Conservation (phyloP, 1,284 basidiomycete species). For the Ganoderma multipileum region DNA sequence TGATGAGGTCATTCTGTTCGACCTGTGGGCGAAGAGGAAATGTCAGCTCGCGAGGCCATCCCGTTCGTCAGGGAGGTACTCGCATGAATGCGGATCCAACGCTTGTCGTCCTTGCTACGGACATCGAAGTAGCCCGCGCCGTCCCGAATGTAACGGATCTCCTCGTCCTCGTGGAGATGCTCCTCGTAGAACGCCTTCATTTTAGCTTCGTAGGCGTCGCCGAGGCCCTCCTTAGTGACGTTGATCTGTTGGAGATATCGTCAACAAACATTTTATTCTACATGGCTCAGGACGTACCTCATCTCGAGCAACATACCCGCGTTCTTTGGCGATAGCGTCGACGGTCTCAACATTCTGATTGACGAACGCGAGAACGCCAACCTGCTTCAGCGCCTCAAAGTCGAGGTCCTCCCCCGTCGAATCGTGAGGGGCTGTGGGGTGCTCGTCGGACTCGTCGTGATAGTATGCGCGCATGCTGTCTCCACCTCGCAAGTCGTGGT, state of each 20-base stretch:
- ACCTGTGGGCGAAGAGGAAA: conserved; percentile 37
- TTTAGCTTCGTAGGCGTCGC: conserved; percentile 2
- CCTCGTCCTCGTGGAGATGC: conserved; percentile 92
- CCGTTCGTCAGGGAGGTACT: background rate
- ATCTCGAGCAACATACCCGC: conserved; percentile 1
- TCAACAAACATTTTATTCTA: background rate
- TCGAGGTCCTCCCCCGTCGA: conserved; percentile 4
- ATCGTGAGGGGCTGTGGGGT: conserved; percentile 2
- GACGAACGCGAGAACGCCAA: conserved; percentile 5
- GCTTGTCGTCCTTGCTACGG: conserved; percentile 57
- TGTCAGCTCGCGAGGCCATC: background rate
- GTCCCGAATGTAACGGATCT: conserved; percentile 84
- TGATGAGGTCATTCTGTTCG: conserved; percentile 73
- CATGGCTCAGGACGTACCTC: background rate
- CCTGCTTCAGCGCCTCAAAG: conserved; percentile 2
- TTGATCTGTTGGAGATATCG: background rate
- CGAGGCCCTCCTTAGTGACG: conserved; percentile 2
- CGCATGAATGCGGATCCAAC: conserved; percentile 4
- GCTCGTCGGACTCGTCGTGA: conserved; percentile 6
- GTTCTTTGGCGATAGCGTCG: conserved; percentile 1
- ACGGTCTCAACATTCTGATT: background rate
- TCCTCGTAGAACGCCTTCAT: conserved; percentile 9
- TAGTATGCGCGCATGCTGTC: conserved; percentile 5
- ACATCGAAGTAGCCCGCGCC: conserved; percentile 90
- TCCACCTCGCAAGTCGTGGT: background rate